phyloP scores from a whole-genome alignment of 257 asterid species.

The Solanum corneliomulleri region DNA sequence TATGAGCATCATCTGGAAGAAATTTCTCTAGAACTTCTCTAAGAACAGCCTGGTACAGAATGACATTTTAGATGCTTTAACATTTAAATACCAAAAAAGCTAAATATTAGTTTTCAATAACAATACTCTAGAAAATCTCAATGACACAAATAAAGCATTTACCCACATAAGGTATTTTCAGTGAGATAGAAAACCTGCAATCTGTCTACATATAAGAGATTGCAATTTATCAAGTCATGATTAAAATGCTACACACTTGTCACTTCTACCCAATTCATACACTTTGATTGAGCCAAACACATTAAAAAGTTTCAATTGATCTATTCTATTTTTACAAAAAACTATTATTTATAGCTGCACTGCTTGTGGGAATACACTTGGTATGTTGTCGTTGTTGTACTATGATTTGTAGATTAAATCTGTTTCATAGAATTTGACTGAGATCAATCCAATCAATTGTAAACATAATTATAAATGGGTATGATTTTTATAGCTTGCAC shows the following conservation, averaged over 20 bases:
- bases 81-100: neutral
- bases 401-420: neutral
- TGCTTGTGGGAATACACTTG: neutral
- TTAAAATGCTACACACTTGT: neutral
- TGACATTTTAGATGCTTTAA: constrained; percentile 1
- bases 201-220: neutral
- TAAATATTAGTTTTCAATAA: neutral
- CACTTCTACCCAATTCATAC: neutral
- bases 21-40: constrained; percentile 55
- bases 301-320: neutral
- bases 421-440: neutral
- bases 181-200: neutral
- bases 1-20: constrained; percentile 81
- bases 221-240: neutral
- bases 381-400: neutral
- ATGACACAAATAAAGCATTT: neutral
- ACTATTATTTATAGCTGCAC: neutral
- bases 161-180: neutral
- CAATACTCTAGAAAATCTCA: neutral
- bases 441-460: neutral
- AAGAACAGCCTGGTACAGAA: constrained; percentile 71
- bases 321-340: neutral
- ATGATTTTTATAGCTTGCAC: neutral
- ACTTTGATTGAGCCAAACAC: neutral
- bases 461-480: neutral